Base-by-base conservation (phyloP, 208 protist genomes). In the Crithidia thermophila region DNA sequence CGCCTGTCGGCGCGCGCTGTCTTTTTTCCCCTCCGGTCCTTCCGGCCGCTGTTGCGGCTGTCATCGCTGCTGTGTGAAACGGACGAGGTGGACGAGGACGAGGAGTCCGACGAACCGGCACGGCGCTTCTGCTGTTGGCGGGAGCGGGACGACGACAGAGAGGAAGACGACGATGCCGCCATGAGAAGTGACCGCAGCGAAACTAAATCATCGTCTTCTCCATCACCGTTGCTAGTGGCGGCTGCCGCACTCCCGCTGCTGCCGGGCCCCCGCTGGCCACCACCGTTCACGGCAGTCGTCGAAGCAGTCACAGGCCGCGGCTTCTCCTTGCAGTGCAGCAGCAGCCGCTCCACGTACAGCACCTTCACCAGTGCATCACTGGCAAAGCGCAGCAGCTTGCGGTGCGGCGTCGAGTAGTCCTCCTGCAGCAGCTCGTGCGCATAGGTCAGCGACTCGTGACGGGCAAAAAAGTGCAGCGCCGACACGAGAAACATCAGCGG, bases 331-430 rank as follows among this genome's bases (percentile, higher is more conserved):
- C 66, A 81, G 64, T 79, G 62, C 23, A 57, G 69, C 52, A 88
- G 47, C 23, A 93, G 70, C 31, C 74, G 60, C 45, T 90, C 79
- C 4, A 76, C 70, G 53, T 91, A 93, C 4, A 81, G 75, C 13
- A 92, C 67, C 46, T 81, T 87, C 57, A 93, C 86, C 21, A 91
- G 60, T 3, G 59, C 75, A 40, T 90, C 82, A 36, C 81, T 86
- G 14, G 82, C 74, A 62, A 93, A 87, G 2, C 81, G 89, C 62
- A 93, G 68, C 51, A 93, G 63, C 16, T 69, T 61, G 27, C 65
- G 64, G 14, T 71, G 52, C 37, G 69, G 68, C 14, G 71, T 75
- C 11, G 43, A 20, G 34, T 57, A 75, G 61, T 67, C 53, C 11
- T 27, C 37, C 4, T 65, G n/a, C 27, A 95, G 77, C 36, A 95